These are phyloP conservation scores for Penicillium cataractarum DNA, from an alignment of 495 filamentous ascomycete genomes.

Conservation along the genomic window DNA sequence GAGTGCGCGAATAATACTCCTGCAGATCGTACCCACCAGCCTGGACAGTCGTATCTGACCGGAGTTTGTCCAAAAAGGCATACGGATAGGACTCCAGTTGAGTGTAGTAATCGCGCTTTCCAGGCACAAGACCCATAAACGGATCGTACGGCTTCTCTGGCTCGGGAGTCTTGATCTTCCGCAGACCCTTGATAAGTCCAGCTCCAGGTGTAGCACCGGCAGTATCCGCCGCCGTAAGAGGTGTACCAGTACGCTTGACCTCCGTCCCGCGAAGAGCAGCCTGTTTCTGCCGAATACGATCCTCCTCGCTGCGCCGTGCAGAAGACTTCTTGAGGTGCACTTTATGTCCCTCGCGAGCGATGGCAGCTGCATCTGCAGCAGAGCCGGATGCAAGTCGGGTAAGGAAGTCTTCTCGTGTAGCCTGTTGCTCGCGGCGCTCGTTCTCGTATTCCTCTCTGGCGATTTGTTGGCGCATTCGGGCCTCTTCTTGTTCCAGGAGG, in stretches of 20 bases:
- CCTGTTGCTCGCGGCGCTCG: slow-evolving; percentile 61
- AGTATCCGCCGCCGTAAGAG: slow-evolving; percentile 27
- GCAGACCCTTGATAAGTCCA: slow-evolving; percentile 73
- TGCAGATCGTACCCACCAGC: slow-evolving; percentile 81
- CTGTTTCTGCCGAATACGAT: slow-evolving; percentile 51
- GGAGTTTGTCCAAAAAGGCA: slow-evolving; percentile 64
- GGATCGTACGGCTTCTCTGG: slow-evolving; percentile 86
- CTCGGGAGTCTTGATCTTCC: slow-evolving; percentile 60
- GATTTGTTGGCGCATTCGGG: slow-evolving; percentile 55
- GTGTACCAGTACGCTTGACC: slow-evolving; percentile 32
- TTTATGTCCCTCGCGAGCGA: slow-evolving; percentile 58
- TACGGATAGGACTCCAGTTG: slow-evolving; percentile 68
- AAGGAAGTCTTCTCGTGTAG: slow-evolving; percentile 62
- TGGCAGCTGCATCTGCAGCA: slow-evolving; percentile 51
- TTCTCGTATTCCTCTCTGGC: slow-evolving; percentile 65
- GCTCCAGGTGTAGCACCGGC: slow-evolving; percentile 35
- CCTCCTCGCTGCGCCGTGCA: slow-evolving; percentile 52
- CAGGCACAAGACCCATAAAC: slow-evolving; percentile 70
- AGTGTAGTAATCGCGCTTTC: slow-evolving; percentile 68
- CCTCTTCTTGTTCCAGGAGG: slow-evolving; percentile 72
- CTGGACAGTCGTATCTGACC: slow-evolving; percentile 59
- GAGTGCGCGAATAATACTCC: slow-evolving; percentile 77
- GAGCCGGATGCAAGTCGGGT: slow-evolving; percentile 53
- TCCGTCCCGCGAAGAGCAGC: slow-evolving; percentile 46
- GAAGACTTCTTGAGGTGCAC: slow-evolving; percentile 73